Percentiles rank a stretch among this genome's conserved stretches.
Evolutionary conservation across 176 grass and related monocot species (phyloP).

Genomic region (Saccharum officinarum): DNA sequence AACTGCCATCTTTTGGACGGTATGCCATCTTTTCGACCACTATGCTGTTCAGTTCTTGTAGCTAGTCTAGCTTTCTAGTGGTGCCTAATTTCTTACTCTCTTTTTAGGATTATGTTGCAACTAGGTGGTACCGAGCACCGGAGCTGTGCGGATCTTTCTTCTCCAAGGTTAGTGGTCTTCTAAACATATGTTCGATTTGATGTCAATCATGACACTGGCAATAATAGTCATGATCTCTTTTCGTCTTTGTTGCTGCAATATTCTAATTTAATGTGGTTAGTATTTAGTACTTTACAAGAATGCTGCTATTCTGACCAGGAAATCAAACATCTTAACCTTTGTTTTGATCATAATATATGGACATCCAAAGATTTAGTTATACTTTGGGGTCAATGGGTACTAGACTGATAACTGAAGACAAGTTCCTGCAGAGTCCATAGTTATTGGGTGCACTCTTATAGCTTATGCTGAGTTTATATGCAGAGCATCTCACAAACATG

Average conservation of each 20-base stretch:
- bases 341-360: neutral
- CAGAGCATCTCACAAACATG: neutral
- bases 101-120: constrained; percentile 96
- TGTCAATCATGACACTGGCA: neutral
- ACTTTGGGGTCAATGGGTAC: neutral
- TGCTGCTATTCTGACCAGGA: constrained; percentile 15
- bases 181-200: constrained; percentile 16
- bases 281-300: constrained; percentile 4
- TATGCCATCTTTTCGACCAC: constrained; percentile 19
- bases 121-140: constrained; percentile 97
- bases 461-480: constrained; percentile 11
- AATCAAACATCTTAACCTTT: constrained; percentile 20
- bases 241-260: neutral
- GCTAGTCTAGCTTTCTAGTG: constrained; percentile 4
- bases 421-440: neutral
- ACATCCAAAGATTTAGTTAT: neutral
- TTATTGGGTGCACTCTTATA: neutral
- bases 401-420: neutral
- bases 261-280: constrained; percentile 21
- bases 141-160: constrained; percentile 98
- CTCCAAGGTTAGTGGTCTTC: constrained; percentile 64
- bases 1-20: constrained; percentile 98
- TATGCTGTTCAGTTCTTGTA: constrained; percentile 18
- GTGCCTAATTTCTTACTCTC: constrained; percentile 27
- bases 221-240: neutral